Percentiles rank a stretch among this genome's conserved stretches.
phyloP scores from a whole-genome alignment of 2,329 filamentous ascomycete species.

The Elsinoe ampelina region DNA sequence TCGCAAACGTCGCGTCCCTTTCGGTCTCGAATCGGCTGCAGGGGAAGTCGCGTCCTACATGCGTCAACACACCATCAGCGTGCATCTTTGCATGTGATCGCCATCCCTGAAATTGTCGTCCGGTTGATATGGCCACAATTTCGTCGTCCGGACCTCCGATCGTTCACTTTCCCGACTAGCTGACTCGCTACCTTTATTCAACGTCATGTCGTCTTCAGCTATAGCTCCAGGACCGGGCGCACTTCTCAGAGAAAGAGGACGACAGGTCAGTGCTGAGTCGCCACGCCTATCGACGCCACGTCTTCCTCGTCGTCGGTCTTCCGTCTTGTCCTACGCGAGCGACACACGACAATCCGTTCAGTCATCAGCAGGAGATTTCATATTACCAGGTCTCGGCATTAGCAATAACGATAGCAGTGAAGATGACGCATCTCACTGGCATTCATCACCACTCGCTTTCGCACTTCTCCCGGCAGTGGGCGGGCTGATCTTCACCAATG shows the following conservation, averaged over 20 bases:
- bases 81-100: background rate
- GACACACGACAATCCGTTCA: constrained; percentile 56
- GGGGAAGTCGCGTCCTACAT: constrained; percentile 8
- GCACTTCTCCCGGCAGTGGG: constrained; percentile 79
- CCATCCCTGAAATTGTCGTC: background rate
- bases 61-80: constrained; percentile 8
- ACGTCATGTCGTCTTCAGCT: constrained; percentile 12
- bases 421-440: constrained; percentile 58
- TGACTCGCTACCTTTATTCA: background rate
- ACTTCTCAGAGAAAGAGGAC: constrained; percentile 4
- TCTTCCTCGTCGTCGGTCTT: constrained; percentile 55
- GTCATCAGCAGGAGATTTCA: constrained; percentile 60
- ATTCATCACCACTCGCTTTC: constrained; percentile 71
- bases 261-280: background rate
- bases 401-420: constrained; percentile 21
- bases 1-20: background rate
- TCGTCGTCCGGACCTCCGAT: background rate
- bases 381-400: constrained; percentile 43
- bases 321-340: constrained; percentile 68
- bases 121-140: constrained; percentile 3
- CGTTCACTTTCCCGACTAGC: background rate
- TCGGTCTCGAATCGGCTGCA: background rate
- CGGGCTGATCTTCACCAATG: constrained; percentile 76
- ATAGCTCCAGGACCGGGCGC: constrained; percentile 12
- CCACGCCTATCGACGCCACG: constrained; percentile 17